phyloP scores from a whole-genome alignment of 306 rosid genomes.

The Sophora flavescens region DNA sequence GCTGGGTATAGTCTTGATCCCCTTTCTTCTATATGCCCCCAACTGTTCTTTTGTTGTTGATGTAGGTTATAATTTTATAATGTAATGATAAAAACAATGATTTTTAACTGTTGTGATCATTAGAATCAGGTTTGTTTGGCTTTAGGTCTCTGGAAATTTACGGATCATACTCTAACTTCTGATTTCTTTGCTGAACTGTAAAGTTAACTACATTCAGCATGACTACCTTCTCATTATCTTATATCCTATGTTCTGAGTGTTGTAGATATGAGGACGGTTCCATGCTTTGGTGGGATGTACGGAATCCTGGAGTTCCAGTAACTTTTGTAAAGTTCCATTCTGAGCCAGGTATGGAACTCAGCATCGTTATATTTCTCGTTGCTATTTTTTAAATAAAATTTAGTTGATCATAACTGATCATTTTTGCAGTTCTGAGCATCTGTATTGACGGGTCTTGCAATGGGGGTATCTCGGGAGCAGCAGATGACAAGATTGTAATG shows the following conservation, averaged over 20 bases:
- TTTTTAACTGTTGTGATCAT: neutral
- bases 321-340: constrained; percentile 84
- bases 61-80: neutral
- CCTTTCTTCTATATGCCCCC: neutral
- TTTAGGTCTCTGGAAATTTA: constrained; percentile 22
- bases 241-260: constrained; percentile 37
- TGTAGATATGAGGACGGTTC: constrained; percentile 92
- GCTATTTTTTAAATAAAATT: constrained; percentile 19
- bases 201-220: neutral
- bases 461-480: constrained; percentile 95
- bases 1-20: constrained; percentile 68
- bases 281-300: constrained; percentile 98
- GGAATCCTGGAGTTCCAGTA: constrained; percentile 72
- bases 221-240: constrained; percentile 36
- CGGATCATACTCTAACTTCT: constrained; percentile 1
- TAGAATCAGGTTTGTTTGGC: constrained; percentile 4
- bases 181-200: neutral
- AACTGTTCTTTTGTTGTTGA: neutral
- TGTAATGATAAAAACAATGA: neutral
- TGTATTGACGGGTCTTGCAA: constrained; percentile 73
- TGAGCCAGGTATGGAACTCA: constrained; percentile 73
- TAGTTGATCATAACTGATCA: constrained; percentile 32
- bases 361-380: constrained; percentile 18
- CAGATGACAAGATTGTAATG: constrained; percentile 83
- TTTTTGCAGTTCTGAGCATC: constrained; percentile 77